Percentiles rank a stretch among this genome's conserved stretches.
Evolutionary conservation across 1,284 basidiomycete species (phyloP).

Genomic region (Laetiporus sulphureus): DNA sequence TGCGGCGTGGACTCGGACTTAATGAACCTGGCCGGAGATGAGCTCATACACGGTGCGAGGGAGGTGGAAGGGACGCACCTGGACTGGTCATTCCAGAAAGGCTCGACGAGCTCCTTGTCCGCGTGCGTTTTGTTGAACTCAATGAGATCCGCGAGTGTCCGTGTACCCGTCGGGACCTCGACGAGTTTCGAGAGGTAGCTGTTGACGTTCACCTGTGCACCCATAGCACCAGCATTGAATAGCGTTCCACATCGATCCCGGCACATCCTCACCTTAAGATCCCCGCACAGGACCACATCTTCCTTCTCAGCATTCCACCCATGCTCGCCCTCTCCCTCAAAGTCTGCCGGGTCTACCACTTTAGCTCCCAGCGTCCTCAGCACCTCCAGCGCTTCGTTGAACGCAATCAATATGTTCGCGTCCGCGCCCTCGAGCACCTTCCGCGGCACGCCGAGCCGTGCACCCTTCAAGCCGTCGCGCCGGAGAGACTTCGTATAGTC

Average conservation of each 20-base stretch:
- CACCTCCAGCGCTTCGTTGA: slow-evolving; percentile 30
- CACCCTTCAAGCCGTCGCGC: slow-evolving; percentile 29
- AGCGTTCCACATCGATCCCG: no score
- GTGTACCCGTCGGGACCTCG: slow-evolving; percentile 29
- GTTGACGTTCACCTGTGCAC: slow-evolving; percentile 25
- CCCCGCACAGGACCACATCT: slow-evolving; percentile 25
- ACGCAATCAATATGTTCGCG: slow-evolving; percentile 23
- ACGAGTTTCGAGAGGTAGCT: slow-evolving; percentile 24
- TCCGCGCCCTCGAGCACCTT: slow-evolving; percentile 22
- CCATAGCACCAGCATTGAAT: no score
- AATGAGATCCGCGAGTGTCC: slow-evolving; percentile 32
- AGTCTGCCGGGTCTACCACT: slow-evolving; percentile 34
- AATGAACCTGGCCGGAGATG: slow-evolving; percentile 31
- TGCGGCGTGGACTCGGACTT: slow-evolving; percentile 29
- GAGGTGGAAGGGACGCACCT: slow-evolving; percentile 21
- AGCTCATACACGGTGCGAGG: not conserved
- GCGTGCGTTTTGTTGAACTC: slow-evolving; percentile 34
- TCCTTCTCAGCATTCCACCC: slow-evolving; percentile 26
- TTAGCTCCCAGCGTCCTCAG: slow-evolving; percentile 32
- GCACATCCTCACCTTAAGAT: slow-evolving; percentile 31
- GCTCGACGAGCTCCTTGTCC: slow-evolving; percentile 30
- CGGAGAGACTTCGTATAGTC: slow-evolving; percentile 32
- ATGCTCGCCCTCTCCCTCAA: slow-evolving; percentile 30
- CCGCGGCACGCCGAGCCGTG: slow-evolving; percentile 34
- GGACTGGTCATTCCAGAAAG: slow-evolving; percentile 33